Percentiles rank a stretch among this genome's conserved stretches.
These are phyloP conservation scores for Botrytis fabae DNA, from an alignment of 2,329 filamentous ascomycete species.

Conservation along the genomic window DNA sequence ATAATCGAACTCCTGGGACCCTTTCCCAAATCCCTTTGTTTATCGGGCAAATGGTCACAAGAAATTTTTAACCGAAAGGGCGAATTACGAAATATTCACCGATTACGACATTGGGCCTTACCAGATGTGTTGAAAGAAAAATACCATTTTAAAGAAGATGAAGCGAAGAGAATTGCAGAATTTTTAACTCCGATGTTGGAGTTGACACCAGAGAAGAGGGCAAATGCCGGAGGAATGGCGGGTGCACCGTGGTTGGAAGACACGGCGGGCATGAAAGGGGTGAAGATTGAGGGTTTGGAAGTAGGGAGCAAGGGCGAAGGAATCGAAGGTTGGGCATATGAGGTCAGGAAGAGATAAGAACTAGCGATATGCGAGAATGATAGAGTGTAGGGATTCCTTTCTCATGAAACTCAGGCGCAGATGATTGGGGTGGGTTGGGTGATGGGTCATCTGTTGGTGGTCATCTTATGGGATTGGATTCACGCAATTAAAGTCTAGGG, in stretches of 20 bases:
- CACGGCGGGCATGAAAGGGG: conserved; percentile 82
- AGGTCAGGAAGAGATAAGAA: conserved; percentile 67
- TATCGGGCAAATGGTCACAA: conserved; percentile 94
- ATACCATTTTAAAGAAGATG: conserved; percentile 88
- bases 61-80: conserved; percentile 99
- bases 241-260: conserved; percentile 80
- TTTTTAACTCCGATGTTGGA: conserved; percentile 92
- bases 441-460: not conserved
- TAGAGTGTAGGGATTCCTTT: not conserved
- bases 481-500: not conserved
- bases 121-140: conserved; percentile 93
- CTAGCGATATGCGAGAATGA: not conserved
- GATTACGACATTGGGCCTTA: conserved; percentile 92
- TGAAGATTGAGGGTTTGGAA: conserved; percentile 69
- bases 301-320: conserved; percentile 85
- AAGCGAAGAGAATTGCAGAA: conserved; percentile 73
- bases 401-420: not conserved
- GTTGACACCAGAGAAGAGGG: conserved; percentile 80
- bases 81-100: conserved; percentile 94
- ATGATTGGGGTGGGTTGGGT: not conserved
- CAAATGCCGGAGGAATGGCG: conserved; percentile 95
- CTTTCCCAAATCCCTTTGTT: conserved; percentile 88
- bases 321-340: conserved; percentile 89
- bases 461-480: not conserved
- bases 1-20: conserved; percentile 95